These are phyloP conservation scores for Fusarium illudens DNA, from an alignment of 2,329 filamentous ascomycete genomes.

Conservation along the genomic window DNA sequence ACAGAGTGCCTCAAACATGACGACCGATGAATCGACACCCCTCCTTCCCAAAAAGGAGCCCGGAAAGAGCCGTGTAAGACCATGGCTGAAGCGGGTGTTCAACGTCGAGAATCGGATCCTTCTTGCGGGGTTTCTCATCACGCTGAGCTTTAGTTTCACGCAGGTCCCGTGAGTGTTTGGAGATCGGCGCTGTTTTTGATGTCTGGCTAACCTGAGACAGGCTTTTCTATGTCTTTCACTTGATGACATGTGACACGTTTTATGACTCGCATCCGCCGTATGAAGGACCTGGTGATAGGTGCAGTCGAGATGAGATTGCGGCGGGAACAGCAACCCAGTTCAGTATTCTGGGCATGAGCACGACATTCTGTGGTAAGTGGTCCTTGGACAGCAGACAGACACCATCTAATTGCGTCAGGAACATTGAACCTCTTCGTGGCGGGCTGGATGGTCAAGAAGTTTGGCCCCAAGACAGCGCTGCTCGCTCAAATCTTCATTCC, in stretches of 20 bases:
- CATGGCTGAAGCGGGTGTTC: constrained; percentile 33
- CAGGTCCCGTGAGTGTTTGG: constrained; percentile 55
- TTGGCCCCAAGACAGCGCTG: constrained; percentile 70
- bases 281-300: constrained; percentile 60
- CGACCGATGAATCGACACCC: constrained; percentile 37
- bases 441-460: constrained; percentile 71
- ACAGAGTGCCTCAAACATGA: constrained; percentile 15
- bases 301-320: constrained; percentile 68
- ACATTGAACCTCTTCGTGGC: constrained; percentile 65
- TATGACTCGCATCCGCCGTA: constrained; percentile 66
- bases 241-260: constrained; percentile 77
- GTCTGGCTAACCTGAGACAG: constrained; percentile 36
- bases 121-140: constrained; percentile 68
- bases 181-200: neutral
- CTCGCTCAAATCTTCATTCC: constrained; percentile 71
- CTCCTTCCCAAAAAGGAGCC: constrained; percentile 26
- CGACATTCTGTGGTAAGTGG: constrained; percentile 67
- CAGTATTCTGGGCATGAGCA: constrained; percentile 71
- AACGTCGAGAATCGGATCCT: constrained; percentile 58
- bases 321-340: constrained; percentile 70
- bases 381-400: rapidly evolving
- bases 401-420: neutral
- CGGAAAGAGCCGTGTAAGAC: neutral
- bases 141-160: constrained; percentile 58
- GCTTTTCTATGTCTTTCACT: constrained; percentile 70